phyloP scores from a whole-genome alignment of 371 early-diverging fungal genomes.

The Mucor circinelloides region DNA sequence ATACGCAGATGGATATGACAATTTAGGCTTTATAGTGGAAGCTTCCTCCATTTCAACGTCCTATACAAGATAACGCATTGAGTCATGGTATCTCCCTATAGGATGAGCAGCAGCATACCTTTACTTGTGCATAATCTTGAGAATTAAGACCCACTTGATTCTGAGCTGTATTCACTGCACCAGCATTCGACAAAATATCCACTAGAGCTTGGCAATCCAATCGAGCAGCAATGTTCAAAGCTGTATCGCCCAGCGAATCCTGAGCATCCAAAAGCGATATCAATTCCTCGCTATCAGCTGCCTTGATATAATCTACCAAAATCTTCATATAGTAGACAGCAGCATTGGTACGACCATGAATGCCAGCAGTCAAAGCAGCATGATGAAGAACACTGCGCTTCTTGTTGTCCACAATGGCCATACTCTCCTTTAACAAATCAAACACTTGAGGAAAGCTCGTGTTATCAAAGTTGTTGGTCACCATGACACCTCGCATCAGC shows the following conservation, averaged over 20 bases:
- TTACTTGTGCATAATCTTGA: conserved; percentile 55
- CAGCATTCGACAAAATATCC: conserved; percentile 73
- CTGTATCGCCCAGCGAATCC: conserved; percentile 26
- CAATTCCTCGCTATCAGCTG: not conserved
- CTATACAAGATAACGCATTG: not conserved
- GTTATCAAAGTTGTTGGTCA: conserved; percentile 83
- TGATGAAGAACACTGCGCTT: conserved; percentile 88
- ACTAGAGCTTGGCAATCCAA: conserved; percentile 68
- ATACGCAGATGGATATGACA: not conserved
- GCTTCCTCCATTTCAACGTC: conserved; percentile 13
- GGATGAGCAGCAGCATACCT: not conserved
- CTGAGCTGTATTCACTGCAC: conserved; percentile 71
- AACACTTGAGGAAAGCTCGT: conserved; percentile 78
- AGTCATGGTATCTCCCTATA: not conserved
- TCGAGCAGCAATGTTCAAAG: conserved; percentile 70
- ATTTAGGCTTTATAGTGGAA: not conserved
- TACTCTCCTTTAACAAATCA: conserved; percentile 65
- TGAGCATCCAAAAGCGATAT: conserved; percentile 6
- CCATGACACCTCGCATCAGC: conserved; percentile 82
- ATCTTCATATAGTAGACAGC: conserved; percentile 80
- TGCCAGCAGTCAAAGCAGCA: conserved; percentile 67
- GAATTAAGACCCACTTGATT: conserved; percentile 77
- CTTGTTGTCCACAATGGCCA: conserved; percentile 68
- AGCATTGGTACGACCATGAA: conserved; percentile 64
- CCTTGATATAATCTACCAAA: conserved; percentile 34